Evolutionary conservation across 2,329 filamentous ascomycete species (phyloP).

Genomic region (Thermoascus crustaceus): DNA sequence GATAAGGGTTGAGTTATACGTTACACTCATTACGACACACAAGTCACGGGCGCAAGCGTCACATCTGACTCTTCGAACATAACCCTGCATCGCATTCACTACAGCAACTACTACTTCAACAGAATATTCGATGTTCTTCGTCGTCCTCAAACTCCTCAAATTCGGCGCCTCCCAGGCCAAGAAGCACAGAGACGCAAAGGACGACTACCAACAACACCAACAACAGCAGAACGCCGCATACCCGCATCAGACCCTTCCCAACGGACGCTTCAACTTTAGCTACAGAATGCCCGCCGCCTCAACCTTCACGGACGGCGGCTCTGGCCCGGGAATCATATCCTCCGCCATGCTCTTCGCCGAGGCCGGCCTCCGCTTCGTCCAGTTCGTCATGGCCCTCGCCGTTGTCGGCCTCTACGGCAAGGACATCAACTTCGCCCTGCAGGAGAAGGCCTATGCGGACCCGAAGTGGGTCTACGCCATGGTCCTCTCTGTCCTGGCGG

Average conservation of each 20-base stretch:
- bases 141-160: constrained; percentile 19
- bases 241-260: too few species aligned
- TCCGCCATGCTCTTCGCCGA: constrained; percentile 17
- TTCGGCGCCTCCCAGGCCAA: constrained; percentile 22
- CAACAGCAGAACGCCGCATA: constrained; percentile 10
- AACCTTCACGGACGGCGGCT: too few species aligned
- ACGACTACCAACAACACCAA: constrained; percentile 11
- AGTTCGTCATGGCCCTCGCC: constrained; percentile 67
- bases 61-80: too few species aligned
- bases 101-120: too few species aligned
- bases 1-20: too few species aligned
- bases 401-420: constrained; percentile 71
- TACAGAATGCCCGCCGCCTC: too few species aligned
- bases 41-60: too few species aligned
- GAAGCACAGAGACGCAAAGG: constrained; percentile 22
- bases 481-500: constrained; percentile 58
- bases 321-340: too few species aligned
- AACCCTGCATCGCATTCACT: neutral
- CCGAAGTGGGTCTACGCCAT: constrained; percentile 74
- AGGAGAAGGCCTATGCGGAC: constrained; percentile 46
- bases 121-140: neutral
- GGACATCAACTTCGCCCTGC: constrained; percentile 52
- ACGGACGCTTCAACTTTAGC: too few species aligned
- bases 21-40: too few species aligned
- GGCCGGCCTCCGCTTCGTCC: constrained; percentile 57